Conservation (phyloP, 257 asterid species). For the Scutellaria minor region DNA sequence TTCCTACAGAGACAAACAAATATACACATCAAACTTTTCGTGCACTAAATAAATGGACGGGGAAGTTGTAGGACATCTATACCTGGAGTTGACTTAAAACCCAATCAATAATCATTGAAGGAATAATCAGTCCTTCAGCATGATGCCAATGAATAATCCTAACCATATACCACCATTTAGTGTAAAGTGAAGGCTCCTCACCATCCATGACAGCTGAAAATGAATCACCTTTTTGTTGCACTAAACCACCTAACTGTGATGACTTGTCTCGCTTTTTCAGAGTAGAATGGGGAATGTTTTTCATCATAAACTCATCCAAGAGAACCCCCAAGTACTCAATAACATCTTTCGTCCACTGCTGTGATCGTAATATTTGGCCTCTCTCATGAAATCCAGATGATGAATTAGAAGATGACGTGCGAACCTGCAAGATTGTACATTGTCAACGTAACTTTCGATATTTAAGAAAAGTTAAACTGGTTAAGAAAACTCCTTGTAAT, state of each 20-base stretch:
- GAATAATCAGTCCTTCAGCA: conserved; percentile 88
- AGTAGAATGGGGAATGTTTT: conserved; percentile 67
- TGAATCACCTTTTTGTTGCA: conserved; percentile 62
- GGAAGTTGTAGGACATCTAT: conserved; percentile 24
- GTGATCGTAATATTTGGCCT: conserved; percentile 79
- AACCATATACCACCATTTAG: conserved; percentile 98
- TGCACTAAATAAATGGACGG: conserved; percentile 19
- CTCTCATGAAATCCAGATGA: conserved; percentile 79
- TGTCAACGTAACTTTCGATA: conserved; percentile 1
- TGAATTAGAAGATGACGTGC: conserved; percentile 68
- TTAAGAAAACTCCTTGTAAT: background rate
- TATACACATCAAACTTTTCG: background rate
- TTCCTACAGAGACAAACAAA: conserved; percentile 61
- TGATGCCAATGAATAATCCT: conserved; percentile 97
- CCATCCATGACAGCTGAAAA: conserved; percentile 53
- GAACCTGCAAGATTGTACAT: conserved; percentile 64
- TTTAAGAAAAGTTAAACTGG: conserved; percentile 3
- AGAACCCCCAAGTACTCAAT: conserved; percentile 87
- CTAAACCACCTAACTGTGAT: conserved; percentile 66
- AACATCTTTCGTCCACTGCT: conserved; percentile 97
- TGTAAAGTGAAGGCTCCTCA: conserved; percentile 87
- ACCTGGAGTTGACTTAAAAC: conserved; percentile 97
- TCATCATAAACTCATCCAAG: conserved; percentile 80
- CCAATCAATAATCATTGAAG: conserved; percentile 95
- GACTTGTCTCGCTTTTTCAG: conserved; percentile 67